These are phyloP conservation scores for Diaporthe sp. DNA, from an alignment of 2,329 filamentous ascomycete species.

Conservation along the genomic window DNA sequence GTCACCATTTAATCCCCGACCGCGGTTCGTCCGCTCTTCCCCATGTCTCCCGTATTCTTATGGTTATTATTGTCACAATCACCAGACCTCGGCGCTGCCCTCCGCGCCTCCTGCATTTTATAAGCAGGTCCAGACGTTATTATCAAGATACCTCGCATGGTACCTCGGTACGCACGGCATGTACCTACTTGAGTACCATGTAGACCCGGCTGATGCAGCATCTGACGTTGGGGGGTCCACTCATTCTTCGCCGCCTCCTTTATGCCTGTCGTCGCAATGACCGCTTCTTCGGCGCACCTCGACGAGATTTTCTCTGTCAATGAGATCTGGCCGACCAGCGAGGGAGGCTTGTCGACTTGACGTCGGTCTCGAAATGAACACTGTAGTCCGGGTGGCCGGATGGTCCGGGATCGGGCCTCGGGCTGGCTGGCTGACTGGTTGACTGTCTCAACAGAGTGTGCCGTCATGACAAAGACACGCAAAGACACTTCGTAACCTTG, in stretches of 20 bases:
- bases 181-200: background rate
- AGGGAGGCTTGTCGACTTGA: constrained; percentile 10
- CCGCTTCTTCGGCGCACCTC: constrained; percentile 16
- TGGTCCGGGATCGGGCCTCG: background rate
- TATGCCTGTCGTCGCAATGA: constrained; percentile 30
- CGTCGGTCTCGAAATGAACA: background rate
- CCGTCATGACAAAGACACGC: constrained; percentile 1
- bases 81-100: constrained; percentile 21
- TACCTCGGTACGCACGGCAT: background rate
- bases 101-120: constrained; percentile 27
- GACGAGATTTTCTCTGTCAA: background rate
- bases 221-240: constrained; percentile 32
- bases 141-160: background rate
- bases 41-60: constrained; percentile 16
- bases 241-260: constrained; percentile 36
- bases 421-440: background rate
- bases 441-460: background rate
- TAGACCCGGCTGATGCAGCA: constrained; percentile 12
- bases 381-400: background rate
- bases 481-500: constrained; percentile 22
- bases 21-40: constrained; percentile 29
- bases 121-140: background rate
- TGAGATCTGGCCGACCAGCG: background rate
- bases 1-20: constrained; percentile 27
- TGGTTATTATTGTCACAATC: constrained; percentile 20